Evolutionary conservation across 768 basidiomycete species (phyloP), one percentile per base, ranked within the genome.

Genomic region (Pleurotus tuber-regium): DNA sequence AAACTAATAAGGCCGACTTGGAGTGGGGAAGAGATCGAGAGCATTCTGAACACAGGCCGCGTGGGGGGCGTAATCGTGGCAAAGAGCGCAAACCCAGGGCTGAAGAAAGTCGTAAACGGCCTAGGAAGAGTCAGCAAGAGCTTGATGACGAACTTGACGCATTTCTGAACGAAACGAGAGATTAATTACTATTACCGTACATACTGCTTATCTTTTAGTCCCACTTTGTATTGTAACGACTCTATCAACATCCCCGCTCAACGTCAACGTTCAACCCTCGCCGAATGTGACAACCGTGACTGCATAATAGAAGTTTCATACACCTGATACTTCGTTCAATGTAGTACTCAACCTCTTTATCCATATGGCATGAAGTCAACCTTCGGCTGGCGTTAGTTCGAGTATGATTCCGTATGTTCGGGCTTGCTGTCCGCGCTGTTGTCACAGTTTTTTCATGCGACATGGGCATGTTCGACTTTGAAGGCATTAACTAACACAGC

Each of bases 101-200:
- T 60, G 67, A 58, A 61, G 70, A 64, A 56, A 63, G 64, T 24
- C 57, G 63, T 51, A 66, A 70, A 31, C 70, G 77, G 38, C 72
- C 75, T 19, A 75, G 64, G 52, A 83, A 82, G 66, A 87, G 81
- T 1, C 83, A 84, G 62, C 80, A 87, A 66, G 88, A 92, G 58
- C 71, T 93, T 30, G 90, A 93, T 56, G 88, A 85, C 43, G 90
- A 93, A 61, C 70, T 92, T 41, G 90, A 92, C 26, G 84, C 86
- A 12, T 92, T 92, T 66, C 64, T 89, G 56, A 82, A 79, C 23
- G 73, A 75, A 56, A 73, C 72, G 57, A n/a, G n/a, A n/a, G 67
- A 73, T 52, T 76, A 59, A 63, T 43, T 21, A 21, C 4, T 7
- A 25, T 18, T 42, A 9, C 21, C 4, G 23, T 5, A 9, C 24